These are phyloP conservation scores for Colletotrichum euphorbiae DNA, from an alignment of 2,329 filamentous ascomycete genomes.

Conservation along the genomic window DNA sequence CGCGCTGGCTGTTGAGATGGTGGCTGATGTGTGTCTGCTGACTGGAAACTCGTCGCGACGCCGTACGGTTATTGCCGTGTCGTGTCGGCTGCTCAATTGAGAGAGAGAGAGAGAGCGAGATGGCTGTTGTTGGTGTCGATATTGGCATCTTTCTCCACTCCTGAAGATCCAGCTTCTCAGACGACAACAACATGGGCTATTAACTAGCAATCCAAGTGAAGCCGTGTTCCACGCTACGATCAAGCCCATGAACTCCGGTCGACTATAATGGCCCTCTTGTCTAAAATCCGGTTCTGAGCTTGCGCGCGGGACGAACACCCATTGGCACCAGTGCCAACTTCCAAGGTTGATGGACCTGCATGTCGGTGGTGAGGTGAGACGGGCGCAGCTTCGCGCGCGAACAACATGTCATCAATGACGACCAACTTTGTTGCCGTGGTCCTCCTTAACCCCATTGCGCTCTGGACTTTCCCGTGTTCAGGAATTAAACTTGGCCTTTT, in stretches of 20 bases:
- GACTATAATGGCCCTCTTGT: too few relatives aligned
- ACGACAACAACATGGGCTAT: too few relatives aligned
- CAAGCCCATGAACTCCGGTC: neutral
- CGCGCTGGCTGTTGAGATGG: neutral
- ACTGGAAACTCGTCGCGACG: neutral
- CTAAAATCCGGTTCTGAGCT: neutral
- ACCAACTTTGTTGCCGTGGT: neutral
- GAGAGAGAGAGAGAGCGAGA: neutral
- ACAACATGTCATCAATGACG: neutral
- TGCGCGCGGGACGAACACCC: neutral
- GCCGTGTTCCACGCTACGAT: neutral
- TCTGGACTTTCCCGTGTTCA: neutral
- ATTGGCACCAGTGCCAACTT: neutral
- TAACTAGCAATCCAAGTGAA: neutral
- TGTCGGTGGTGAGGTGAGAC: slow-evolving; percentile 1
- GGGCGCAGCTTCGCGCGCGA: neutral
- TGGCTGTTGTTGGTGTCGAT: neutral
- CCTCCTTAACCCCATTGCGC: neutral
- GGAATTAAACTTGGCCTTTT: neutral
- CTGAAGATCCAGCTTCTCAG: too few relatives aligned
- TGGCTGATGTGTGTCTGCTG: neutral
- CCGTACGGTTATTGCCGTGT: neutral
- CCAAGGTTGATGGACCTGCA: neutral
- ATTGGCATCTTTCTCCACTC: neutral
- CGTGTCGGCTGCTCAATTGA: neutral